A percentile compares a stretch with the other conserved stretches of the same genome.
phyloP scores from a whole-genome alignment of 371 early-diverging fungal species.

The Basidiobolus meristosporus region DNA sequence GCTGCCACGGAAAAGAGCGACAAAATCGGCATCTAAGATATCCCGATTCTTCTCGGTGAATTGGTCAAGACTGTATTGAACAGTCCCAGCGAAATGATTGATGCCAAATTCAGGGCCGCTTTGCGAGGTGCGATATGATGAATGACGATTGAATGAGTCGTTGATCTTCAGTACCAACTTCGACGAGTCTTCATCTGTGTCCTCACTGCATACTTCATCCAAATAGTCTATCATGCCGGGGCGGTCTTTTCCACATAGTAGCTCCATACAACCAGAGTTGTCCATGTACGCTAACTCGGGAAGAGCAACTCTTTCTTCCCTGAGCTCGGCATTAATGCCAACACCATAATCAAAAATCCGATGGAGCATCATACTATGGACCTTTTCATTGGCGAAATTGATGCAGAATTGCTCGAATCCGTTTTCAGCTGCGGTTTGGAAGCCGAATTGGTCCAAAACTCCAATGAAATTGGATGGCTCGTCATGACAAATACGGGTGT shows the following conservation, averaged over 20 bases:
- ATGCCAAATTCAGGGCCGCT: slow-evolving; percentile 40
- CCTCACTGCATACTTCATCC: background rate
- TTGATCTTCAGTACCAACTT: slow-evolving; percentile 11
- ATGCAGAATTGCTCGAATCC: slow-evolving; percentile 51
- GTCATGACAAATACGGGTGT: slow-evolving; percentile 43
- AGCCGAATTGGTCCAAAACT: slow-evolving; percentile 44
- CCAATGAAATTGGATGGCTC: slow-evolving; percentile 46
- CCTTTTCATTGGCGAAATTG: slow-evolving; percentile 68
- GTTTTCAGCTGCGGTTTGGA: slow-evolving; percentile 20
- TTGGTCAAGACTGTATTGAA: slow-evolving; percentile 46
- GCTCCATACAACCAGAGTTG: slow-evolving; percentile 25
- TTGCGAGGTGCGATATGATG: slow-evolving; percentile 16
- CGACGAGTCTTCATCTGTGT: background rate
- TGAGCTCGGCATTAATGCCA: slow-evolving; percentile 18
- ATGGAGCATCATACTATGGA: slow-evolving; percentile 43
- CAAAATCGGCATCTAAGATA: slow-evolving; percentile 61
- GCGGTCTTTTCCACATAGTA: slow-evolving; percentile 16
- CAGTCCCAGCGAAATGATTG: slow-evolving; percentile 53
- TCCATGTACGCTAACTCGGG: slow-evolving; percentile 19
- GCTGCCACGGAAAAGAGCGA: slow-evolving; percentile 56
- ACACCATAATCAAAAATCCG: slow-evolving; percentile 44
- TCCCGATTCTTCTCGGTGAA: slow-evolving; percentile 60
- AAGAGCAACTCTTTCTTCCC: slow-evolving; percentile 31
- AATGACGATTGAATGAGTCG: slow-evolving; percentile 16
- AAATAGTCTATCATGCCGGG: slow-evolving; percentile 4